Conservation (phyloP, 305 asterid species). For the Solanum hybrid region DNA sequence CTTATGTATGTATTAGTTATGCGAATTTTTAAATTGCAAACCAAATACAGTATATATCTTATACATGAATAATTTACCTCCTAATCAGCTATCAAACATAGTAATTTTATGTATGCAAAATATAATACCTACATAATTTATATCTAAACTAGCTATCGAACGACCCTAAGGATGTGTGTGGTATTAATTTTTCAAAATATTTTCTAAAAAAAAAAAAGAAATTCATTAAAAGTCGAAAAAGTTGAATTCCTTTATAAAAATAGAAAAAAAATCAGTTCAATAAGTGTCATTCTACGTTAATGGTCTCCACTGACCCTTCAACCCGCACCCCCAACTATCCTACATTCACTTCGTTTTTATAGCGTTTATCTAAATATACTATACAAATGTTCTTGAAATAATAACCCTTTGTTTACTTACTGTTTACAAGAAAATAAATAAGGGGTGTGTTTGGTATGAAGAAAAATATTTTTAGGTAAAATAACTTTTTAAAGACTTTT, state of each 20-base stretch:
- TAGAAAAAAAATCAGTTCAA: neutral
- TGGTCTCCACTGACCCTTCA: neutral
- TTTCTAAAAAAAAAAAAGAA: neutral
- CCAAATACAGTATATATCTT: too few species aligned
- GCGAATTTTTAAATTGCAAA: too few species aligned
- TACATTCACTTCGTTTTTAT: neutral
- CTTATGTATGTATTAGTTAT: neutral
- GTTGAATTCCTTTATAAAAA: too few species aligned
- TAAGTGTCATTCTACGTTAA: neutral
- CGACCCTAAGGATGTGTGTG: neutral
- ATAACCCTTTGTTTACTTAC: neutral
- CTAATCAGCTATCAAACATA: too few species aligned
- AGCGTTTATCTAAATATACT: neutral
- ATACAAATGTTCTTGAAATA: neutral
- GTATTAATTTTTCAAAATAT: too few species aligned
- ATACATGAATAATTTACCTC: neutral
- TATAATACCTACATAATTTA: neutral
- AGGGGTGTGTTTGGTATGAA: neutral
- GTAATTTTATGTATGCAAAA: too few species aligned
- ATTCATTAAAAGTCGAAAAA: neutral
- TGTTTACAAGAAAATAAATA: neutral
- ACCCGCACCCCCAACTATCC: neutral
- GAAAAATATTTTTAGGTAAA: neutral
- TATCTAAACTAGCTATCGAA: too few species aligned
- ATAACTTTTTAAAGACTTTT: too few species aligned